These are phyloP conservation scores for Novymonas esmeraldas DNA, from an alignment of 208 protist genomes.

Conservation along the genomic window DNA sequence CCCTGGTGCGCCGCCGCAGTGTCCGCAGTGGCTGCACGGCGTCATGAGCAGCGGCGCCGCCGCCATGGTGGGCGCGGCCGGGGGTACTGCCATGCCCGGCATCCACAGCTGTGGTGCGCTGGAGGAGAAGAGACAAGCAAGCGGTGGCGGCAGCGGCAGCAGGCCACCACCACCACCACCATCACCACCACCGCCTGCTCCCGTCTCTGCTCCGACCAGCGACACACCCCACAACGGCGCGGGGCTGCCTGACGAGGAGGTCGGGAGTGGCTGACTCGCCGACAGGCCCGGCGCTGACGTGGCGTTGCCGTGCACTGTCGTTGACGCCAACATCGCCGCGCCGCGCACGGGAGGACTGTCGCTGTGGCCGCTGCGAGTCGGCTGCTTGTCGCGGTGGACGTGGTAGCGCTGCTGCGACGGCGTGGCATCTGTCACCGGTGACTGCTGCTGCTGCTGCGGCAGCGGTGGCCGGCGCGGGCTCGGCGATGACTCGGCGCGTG, in stretches of 20 bases:
- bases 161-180: background rate
- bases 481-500: slow-evolving; percentile 10
- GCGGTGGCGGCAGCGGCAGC: background rate
- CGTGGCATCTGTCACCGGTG: background rate
- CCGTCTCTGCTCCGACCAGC: too few species aligned
- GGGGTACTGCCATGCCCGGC: background rate
- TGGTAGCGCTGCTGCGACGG: background rate
- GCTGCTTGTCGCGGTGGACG: background rate
- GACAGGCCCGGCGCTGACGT: background rate
- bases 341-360: background rate
- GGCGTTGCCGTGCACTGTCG: background rate
- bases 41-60: background rate
- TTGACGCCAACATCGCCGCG: background rate
- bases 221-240: slow-evolving; percentile 1
- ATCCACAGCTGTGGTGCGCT: background rate
- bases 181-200: background rate
- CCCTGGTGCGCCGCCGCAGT: background rate
- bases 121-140: background rate
- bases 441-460: background rate
- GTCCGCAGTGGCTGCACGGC: slow-evolving; percentile 10
- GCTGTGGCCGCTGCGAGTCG: background rate
- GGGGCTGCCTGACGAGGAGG: background rate
- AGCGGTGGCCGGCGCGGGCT: slow-evolving; percentile 24
- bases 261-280: background rate
- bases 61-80: background rate